phyloP scores from a whole-genome alignment of 176 grass and related monocot species.

The Miscanthus lutarioriparius region DNA sequence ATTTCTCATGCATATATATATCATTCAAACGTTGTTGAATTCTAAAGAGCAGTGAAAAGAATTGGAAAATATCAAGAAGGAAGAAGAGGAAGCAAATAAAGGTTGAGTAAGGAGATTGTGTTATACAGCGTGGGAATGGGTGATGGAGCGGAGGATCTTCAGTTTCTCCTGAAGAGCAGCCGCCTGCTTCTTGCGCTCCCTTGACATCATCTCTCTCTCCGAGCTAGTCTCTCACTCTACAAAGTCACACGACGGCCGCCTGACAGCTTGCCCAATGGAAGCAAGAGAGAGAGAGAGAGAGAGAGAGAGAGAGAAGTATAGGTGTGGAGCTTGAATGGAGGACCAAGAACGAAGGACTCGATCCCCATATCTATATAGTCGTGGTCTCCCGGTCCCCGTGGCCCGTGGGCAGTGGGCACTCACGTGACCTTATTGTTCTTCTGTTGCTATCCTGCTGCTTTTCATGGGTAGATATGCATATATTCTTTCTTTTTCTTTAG shows the following conservation, averaged over 20 bases:
- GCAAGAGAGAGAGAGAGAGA: not conserved
- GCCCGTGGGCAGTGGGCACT: constrained; percentile 16
- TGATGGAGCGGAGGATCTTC: constrained; percentile 88
- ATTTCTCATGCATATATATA: no score
- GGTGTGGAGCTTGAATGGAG: constrained; percentile 42
- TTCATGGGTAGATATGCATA: not conserved
- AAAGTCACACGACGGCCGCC: not conserved
- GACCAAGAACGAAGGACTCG: constrained; percentile 33
- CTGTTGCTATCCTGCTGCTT: constrained; percentile 37
- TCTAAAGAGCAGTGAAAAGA: not conserved
- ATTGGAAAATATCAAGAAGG: not conserved
- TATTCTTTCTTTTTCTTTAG: not conserved
- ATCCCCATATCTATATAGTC: constrained; percentile 46
- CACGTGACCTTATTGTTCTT: constrained; percentile 50
- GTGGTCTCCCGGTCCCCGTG: not conserved
- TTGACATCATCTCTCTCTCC: constrained; percentile 75
- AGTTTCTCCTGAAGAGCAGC: constrained; percentile 90
- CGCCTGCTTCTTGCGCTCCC: constrained; percentile 69
- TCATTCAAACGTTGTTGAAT: not conserved
- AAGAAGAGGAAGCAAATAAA: not conserved
- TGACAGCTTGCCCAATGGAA: constrained; percentile 23
- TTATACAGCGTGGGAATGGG: constrained; percentile 91
- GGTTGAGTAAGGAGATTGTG: not conserved
- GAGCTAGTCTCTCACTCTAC: not conserved
- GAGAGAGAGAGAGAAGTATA: not conserved